Evolutionary conservation across 208 protist species (phyloP), one percentile per base, ranked within the genome.

Genomic region (Borovskyia barvae): DNA sequence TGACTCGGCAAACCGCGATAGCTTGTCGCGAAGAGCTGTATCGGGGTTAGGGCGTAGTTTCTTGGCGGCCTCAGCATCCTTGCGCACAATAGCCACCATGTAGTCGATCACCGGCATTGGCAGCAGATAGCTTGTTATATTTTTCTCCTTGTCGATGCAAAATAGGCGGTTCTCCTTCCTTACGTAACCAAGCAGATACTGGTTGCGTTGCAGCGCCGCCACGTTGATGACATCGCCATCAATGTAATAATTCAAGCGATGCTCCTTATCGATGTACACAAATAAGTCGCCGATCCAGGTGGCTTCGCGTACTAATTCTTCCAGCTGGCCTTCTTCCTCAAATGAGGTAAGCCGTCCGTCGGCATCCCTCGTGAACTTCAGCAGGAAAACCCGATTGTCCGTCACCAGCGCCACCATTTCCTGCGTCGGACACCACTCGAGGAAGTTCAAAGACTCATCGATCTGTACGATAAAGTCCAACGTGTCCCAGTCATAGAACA

Each of bases 401-500:
- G 85, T 91, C 22, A 86, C 83, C 15, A 99, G 80, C 4, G 82
- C 83, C 8, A 98, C 68, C 7, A 92, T 67, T 36, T 97, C 88
- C 12, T 94, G 97, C 28, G 55, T 85, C 22, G 96, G 82, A 48
- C 64, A 95, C 98, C 98, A 99, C 57, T 85, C 59, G 25, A 97
- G 88, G 30, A 71, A 71, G 47, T 85, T 95, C 14, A 94, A 85
- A 5, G 48, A 56, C 50, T 98, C 97, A 51, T 98, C 97, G 64
- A 99, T 99, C 29, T 91, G 88, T 9, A 97, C 78, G 12, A 99
- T 85, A 15, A 98, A 53, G 7, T 72, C 67, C 22, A 92, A 75
- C 54, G 71, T 87, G 26, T 87, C 92, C 98, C 98, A 99, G 82
- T 99, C 97, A 74, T 99, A 99, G 75, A 99, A 99, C 63, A 69